Conservation (phyloP, 192 early-diverging fungal species). For the Coemansia javaensis region DNA sequence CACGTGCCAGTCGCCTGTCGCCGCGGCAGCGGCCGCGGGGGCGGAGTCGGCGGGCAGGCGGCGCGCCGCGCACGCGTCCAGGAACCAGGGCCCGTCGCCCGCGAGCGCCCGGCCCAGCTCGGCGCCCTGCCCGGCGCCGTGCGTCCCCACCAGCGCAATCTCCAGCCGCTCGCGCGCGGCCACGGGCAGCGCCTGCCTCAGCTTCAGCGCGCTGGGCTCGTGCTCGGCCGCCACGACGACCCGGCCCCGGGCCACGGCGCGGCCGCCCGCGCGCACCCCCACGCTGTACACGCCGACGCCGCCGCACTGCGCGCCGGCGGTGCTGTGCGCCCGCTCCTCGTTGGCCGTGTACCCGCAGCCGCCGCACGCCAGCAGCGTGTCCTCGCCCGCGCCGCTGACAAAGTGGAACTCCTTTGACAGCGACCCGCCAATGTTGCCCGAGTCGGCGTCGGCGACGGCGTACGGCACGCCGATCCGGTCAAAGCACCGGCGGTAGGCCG, state of each 20-base stretch:
- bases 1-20: slow-evolving; percentile 34
- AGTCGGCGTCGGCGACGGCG: slow-evolving; percentile 84
- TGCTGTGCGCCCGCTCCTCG: slow-evolving; percentile 64
- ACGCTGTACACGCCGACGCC: slow-evolving; percentile 6
- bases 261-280: neutral
- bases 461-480: slow-evolving; percentile 72
- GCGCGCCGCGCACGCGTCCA: too few relatives aligned
- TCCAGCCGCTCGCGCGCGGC: neutral
- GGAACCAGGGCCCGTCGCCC: neutral
- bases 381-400: slow-evolving; percentile 72
- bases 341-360: slow-evolving; percentile 82
- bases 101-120: neutral
- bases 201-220: slow-evolving; percentile 28
- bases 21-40: neutral
- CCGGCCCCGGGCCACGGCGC: neutral
- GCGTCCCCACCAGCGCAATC: neutral
- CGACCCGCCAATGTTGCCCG: slow-evolving; percentile 86
- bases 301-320: neutral
- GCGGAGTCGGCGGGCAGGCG: too few relatives aligned
- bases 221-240: slow-evolving; percentile 16
- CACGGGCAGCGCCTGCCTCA: slow-evolving; percentile 13
- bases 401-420: slow-evolving; percentile 90
- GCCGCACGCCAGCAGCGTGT: slow-evolving; percentile 66
- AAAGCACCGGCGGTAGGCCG: slow-evolving; percentile 75
- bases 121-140: neutral